Percentiles rank a stretch among this genome's conserved stretches.
Conservation (phyloP, 2,329 filamentous ascomycete species). For the Penicillium sp. region DNA sequence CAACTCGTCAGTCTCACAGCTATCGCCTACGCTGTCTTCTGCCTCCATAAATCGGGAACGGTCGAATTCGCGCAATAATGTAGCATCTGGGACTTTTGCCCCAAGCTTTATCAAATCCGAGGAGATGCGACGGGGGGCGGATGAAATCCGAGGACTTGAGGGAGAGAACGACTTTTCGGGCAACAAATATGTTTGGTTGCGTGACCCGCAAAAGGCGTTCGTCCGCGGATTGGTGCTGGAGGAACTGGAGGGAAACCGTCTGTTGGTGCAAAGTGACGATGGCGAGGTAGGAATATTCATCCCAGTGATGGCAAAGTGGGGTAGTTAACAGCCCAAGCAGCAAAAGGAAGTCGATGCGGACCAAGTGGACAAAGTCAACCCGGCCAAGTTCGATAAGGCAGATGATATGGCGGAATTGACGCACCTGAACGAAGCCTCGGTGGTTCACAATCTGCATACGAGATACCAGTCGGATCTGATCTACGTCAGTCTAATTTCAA, state of each 20-base stretch:
- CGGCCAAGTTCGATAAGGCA: conserved; percentile 98
- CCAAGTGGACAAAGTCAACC: conserved; percentile 97
- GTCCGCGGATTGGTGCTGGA: conserved; percentile 90
- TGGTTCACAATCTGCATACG: conserved; percentile 94
- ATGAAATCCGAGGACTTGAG: conserved; percentile 72
- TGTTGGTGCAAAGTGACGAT: conserved; percentile 92
- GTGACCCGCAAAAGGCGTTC: conserved; percentile 82
- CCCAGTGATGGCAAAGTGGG: neutral
- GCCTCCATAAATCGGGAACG: conserved; percentile 46
- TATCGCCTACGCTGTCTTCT: conserved; percentile 48
- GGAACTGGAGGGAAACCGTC: conserved; percentile 66
- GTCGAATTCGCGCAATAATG: conserved; percentile 65
- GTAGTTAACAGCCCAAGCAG: conserved; percentile 45
- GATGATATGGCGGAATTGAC: conserved; percentile 99
- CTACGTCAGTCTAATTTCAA: conserved; percentile 55
- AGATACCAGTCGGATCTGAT: conserved; percentile 95
- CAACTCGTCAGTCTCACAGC: conserved; percentile 67
- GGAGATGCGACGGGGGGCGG: conserved; percentile 63
- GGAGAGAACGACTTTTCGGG: conserved; percentile 99
- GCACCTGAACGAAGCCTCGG: conserved; percentile 94
- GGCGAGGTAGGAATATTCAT: conserved; percentile 66
- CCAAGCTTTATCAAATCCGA: conserved; percentile 94
- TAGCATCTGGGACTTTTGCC: conserved; percentile 80
- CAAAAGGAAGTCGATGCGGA: conserved; percentile 86
- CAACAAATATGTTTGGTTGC: conserved; percentile 97